Evolutionary conservation across 129 eudicot species (phyloP), one percentile per base, ranked within the genome.

Genomic region (Saussurea involucrata): DNA sequence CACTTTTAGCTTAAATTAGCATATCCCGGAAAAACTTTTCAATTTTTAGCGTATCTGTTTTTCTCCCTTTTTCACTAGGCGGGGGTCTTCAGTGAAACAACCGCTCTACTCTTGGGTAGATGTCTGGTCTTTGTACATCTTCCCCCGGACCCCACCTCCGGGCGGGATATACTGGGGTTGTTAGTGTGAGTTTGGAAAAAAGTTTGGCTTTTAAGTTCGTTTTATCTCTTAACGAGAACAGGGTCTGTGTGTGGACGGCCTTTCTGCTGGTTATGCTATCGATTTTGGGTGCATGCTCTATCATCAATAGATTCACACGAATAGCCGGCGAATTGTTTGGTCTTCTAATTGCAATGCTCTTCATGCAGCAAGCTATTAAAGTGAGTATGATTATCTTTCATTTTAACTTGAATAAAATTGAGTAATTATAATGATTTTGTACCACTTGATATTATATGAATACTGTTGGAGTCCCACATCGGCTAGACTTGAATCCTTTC

Each of bases 171-270:
- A 15, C 20, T 15, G 20, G 58, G 58, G 20, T 46, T 17, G 8
- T 49, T 49, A 17, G 22, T 1, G 17, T 53, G 17, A 22, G 10
- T 61, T 37, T 5, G 4, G 32, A 64, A 72, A 22, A 24, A 66
- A 24, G 42, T 40, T 17, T n/a, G 27, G 55, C 20, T 66, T 33
- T 76, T 53, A 82, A 71, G 80, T 58, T 21, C 69, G 22, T 78
- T 82, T 29, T 73, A 12, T 17, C 37, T 36, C 32, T 63, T 46
- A n/a, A 79, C 76, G 76, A 55, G 17, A 82, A 29, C 80, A 95
- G 99, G 99, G 99, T 95, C 6, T 92, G 97, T 81, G 96, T 92
- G 20, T 95, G 99, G 99, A 92, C 99, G 34, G 92, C 97, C 18
- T 76, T 95, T 83, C 83, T 95, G 88, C 93, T 95, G 75, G 85